phyloP scores from a whole-genome alignment of 331 rosid species.

The Saraca asoca region DNA sequence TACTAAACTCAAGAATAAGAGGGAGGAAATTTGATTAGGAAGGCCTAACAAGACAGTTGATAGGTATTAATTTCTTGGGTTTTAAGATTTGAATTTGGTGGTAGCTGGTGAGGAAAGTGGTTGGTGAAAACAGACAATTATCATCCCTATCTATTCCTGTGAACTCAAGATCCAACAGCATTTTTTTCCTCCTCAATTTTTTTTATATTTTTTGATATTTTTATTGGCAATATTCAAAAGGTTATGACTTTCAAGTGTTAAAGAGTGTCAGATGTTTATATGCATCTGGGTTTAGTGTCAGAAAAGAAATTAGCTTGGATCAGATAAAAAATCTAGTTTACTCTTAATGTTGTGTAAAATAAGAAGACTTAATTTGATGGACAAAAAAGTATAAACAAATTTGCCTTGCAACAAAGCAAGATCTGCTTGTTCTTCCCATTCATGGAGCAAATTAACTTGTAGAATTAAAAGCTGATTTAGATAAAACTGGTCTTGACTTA shows the following conservation, averaged over 20 bases:
- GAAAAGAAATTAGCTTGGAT: background rate
- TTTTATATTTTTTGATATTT: background rate
- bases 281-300: slow-evolving; percentile 9
- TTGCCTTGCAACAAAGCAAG: too few species aligned
- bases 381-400: too few species aligned
- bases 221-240: background rate
- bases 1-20: slow-evolving; percentile 41
- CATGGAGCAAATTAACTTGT: too few species aligned
- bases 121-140: slow-evolving; percentile 48
- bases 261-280: background rate
- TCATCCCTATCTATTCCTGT: slow-evolving; percentile 41
- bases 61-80: slow-evolving; percentile 68
- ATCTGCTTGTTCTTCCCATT: too few species aligned
- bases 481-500: too few species aligned
- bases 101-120: slow-evolving; percentile 44
- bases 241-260: background rate
- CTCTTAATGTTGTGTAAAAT: too few species aligned
- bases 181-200: slow-evolving; percentile 7
- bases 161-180: slow-evolving; percentile 32
- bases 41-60: slow-evolving; percentile 51
- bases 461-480: too few species aligned
- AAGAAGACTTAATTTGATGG: too few species aligned
- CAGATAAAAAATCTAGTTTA: too few species aligned
- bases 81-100: slow-evolving; percentile 52
- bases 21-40: slow-evolving; percentile 48